Evolutionary conservation across 2,329 filamentous ascomycete species (phyloP), one percentile per base, ranked within the genome.

Genomic region (Calonectria henricotiae): DNA sequence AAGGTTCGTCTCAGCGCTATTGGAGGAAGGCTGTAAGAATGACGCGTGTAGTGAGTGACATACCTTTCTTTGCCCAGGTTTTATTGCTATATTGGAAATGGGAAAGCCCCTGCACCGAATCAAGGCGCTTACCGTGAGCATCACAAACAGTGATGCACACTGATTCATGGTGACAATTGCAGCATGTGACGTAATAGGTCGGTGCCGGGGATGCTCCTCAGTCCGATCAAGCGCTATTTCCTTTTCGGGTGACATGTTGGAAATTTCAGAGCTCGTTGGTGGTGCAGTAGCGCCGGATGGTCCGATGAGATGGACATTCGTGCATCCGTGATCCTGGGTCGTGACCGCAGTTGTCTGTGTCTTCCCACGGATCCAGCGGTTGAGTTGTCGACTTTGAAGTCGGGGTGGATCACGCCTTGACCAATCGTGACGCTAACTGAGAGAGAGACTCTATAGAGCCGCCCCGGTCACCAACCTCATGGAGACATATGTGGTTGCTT

Each of bases 101-200:
- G 41, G 32, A 63, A 12, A 27, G 23, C 43, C 30, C 32, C 30
- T 47, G 44, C 30, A 41, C 37, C 23, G 2, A 47, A 63, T 30
- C 32, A 63, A 46, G 20, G 51, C 41, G 41, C 51, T 60, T 66
- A 25, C 41, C 3, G n/a, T 41, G 41, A 39, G 43, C 32, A 60
- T 60, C 37, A 49, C 35, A n/a, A 30, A 39, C 43, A 17, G 39
- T 35, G 17, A 49, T 54, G 49, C 43, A 15, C 15, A 61, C 41
- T 25, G 27, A 61, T 37, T 62, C 58, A 62, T 5, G 60, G 43
- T 43, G 46, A 63, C 35, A 46, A 67, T 23, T 37, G 41, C 27
- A 51, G 54, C 37, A 35, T 44, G 66, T 76, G 75, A 77, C 75
- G 75, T 75, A 73, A 70, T 67, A 41, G 67, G 62, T 72, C 66